Evolutionary conservation across 1,284 basidiomycete genomes (phyloP).

Genomic region (Moesziomyces aphidis): DNA sequence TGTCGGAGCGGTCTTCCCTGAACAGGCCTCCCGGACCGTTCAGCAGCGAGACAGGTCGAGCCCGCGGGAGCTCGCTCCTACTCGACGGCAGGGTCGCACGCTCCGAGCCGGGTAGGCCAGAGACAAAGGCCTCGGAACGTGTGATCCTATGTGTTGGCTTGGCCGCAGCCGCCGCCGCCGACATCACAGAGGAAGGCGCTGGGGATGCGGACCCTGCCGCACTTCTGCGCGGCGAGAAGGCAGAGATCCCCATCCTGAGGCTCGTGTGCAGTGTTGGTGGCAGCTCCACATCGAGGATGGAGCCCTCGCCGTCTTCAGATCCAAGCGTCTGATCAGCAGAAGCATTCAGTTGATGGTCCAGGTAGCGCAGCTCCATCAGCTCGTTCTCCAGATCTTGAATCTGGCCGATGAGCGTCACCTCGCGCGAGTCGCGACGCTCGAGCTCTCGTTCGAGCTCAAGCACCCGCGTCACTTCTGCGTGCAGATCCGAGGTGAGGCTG

Average conservation of each 20-base stretch:
- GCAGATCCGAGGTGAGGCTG: slow-evolving; percentile 48
- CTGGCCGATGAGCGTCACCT: slow-evolving; percentile 35
- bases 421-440: slow-evolving; percentile 46
- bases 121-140: slow-evolving; percentile 30
- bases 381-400: slow-evolving; percentile 45
- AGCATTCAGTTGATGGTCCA: slow-evolving; percentile 40
- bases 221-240: slow-evolving; percentile 16
- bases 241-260: slow-evolving; percentile 2
- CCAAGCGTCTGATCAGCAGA: slow-evolving; percentile 34
- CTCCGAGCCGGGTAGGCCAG: slow-evolving; percentile 21
- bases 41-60: slow-evolving; percentile 38
- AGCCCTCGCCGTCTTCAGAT: slow-evolving; percentile 41
- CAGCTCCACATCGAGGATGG: slow-evolving; percentile 39
- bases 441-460: slow-evolving; percentile 55
- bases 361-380: slow-evolving; percentile 34
- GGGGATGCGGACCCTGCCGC: slow-evolving; percentile 2
- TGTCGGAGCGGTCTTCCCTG: slow-evolving; percentile 23
- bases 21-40: slow-evolving; percentile 41
- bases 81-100: slow-evolving; percentile 20
- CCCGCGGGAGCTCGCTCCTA: slow-evolving; percentile 32
- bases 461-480: slow-evolving; percentile 58
- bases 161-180: slow-evolving; percentile 6
- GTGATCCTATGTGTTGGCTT: slow-evolving; percentile 27
- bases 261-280: slow-evolving; percentile 17
- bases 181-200: slow-evolving; percentile 14